These are phyloP conservation scores for Lactifluus piperatus DNA, from an alignment of 768 basidiomycete species.

Conservation along the genomic window DNA sequence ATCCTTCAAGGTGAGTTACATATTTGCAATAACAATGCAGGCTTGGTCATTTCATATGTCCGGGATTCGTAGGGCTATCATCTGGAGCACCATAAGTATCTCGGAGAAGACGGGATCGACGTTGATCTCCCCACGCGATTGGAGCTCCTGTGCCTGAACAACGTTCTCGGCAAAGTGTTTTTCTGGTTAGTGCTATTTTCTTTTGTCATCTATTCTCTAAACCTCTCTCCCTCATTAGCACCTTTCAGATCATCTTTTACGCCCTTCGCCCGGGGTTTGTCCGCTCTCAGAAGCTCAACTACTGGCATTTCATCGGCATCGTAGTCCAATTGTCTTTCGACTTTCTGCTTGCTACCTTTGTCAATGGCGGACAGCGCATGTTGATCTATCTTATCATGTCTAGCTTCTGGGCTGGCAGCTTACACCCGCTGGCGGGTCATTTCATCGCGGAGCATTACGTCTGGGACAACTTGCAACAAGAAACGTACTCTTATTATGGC, in stretches of 20 bases:
- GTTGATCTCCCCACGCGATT: slow-evolving; percentile 86
- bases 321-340: slow-evolving; percentile 62
- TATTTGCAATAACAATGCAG: not conserved
- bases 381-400: slow-evolving; percentile 79
- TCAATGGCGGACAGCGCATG: slow-evolving; percentile 35
- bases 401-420: slow-evolving; percentile 92
- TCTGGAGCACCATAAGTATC: slow-evolving; percentile 91
- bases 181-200: slow-evolving; percentile 55
- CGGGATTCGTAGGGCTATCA: slow-evolving; percentile 61
- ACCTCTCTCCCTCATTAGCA: slow-evolving; percentile 37
- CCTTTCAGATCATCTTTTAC: slow-evolving; percentile 98
- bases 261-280: slow-evolving; percentile 93
- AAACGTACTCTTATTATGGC: slow-evolving; percentile 97
- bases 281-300: slow-evolving; percentile 68
- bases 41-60: not conserved
- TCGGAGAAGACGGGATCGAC: slow-evolving; percentile 94
- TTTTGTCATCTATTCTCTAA: not conserved
- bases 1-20: slow-evolving; percentile 72
- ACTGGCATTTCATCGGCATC: slow-evolving; percentile 82
- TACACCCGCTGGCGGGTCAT: slow-evolving; percentile 94
- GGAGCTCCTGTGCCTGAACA: slow-evolving; percentile 82
- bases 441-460: slow-evolving; percentile 98
- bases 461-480: slow-evolving; percentile 87
- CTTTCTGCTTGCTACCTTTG: slow-evolving; percentile 46
- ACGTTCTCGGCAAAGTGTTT: slow-evolving; percentile 96